Base-by-base conservation (phyloP, 768 basidiomycete genomes). In the Tricholoma flavovirens region DNA sequence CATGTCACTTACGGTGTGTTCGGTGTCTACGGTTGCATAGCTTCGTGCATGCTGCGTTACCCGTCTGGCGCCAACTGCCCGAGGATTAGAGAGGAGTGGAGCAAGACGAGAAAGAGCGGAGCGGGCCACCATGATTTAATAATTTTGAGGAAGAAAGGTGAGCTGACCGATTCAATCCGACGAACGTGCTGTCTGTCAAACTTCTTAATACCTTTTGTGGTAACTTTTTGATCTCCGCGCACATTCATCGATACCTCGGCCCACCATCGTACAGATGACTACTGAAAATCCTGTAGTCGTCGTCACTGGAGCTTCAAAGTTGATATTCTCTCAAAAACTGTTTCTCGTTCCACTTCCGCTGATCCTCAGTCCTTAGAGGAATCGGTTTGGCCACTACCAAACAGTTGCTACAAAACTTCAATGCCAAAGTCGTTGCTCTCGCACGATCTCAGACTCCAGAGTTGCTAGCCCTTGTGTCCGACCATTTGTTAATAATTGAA, bases 231-330 rank as follows among this genome's bases (percentile, higher is more conserved):
- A 38, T 35, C 57, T 52, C 45, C 50, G 54, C 54, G 42, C 49
- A 45, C 52, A 32, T 33, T 5, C 2, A 5, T 3, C 2, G 24
- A 26, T 19, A 21, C 30, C 22, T 40, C 17, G 33, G 50, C 38
- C 49, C 11, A 36, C 56, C 54, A 36, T 56, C 54, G n/a, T n/a
- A n/a, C 51, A 45, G 55, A 67, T 68, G 62, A 11, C 56, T 36
- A 45, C 52, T 33, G 59, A 64, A 45, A 78, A 73, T 57, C 83
- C 86, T 4, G 82, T 88, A 53, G 76, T 94, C 30, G 67, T 94
- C 54, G 77, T 96, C 60, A 90, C 93, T 56, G 94, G 95, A 53
- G 93, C 90, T 17, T 94, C 90, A 53, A 90, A 79, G 88, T 89
- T 60, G 57, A 30, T 51, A 9, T 57, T 38, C 35, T 49, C 17